Conservation (phyloP, 495 filamentous ascomycete genomes). For the Glarea lozoyensis region DNA sequence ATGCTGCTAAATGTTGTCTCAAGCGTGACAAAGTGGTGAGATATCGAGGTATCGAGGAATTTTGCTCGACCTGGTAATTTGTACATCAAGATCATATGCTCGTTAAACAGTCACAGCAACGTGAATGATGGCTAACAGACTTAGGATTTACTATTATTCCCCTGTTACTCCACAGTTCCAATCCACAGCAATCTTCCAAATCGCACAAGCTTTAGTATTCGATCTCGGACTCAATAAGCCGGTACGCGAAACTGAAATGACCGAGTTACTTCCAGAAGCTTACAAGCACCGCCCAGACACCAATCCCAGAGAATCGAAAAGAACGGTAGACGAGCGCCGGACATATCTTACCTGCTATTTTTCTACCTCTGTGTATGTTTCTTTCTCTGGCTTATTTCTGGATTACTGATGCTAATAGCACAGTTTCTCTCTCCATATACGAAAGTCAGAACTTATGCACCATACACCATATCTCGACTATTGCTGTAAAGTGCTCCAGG, state of each 20-base stretch:
- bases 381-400: neutral
- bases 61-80: too few relatives aligned
- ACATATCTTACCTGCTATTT: constrained; percentile 11
- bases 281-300: neutral
- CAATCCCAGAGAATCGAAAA: constrained; percentile 1
- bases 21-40: too few relatives aligned
- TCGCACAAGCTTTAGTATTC: constrained; percentile 10
- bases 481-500: constrained; percentile 1
- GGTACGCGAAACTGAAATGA: constrained; percentile 4
- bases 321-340: constrained; percentile 11
- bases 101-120: too few relatives aligned
- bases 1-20: too few relatives aligned
- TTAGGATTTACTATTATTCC: constrained; percentile 9
- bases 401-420: neutral
- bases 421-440: neutral
- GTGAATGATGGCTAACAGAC: too few relatives aligned
- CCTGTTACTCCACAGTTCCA: neutral
- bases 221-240: constrained; percentile 14
- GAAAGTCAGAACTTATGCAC: neutral
- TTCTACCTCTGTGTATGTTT: constrained; percentile 9
- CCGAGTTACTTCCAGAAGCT: constrained; percentile 3
- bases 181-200: constrained; percentile 7
- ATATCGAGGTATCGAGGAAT: too few relatives aligned
- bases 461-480: constrained; percentile 1
- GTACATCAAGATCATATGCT: too few relatives aligned